Evolutionary conservation across 768 basidiomycete species (phyloP).

Genomic region (Leccinum incarnatum): DNA sequence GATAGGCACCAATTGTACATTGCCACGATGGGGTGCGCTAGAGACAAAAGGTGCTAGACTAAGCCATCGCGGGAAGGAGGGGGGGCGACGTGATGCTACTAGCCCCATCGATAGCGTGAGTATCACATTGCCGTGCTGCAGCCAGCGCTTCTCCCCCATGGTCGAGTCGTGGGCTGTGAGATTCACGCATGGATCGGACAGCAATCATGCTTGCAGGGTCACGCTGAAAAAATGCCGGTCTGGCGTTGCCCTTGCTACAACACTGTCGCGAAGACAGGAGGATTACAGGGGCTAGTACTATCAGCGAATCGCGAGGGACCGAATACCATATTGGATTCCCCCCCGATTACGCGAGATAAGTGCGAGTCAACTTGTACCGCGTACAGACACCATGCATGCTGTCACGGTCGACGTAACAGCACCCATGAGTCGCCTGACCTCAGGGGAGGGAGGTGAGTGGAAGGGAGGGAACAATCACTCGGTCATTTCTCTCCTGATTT

Average conservation of each 20-base stretch:
- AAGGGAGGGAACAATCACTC: constrained; percentile 6
- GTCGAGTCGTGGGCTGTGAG: constrained; percentile 14
- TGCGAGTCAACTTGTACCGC: constrained; percentile 1
- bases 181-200: constrained; percentile 1
- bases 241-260: constrained; percentile 9
- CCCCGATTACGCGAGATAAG: constrained; percentile 20
- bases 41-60: constrained; percentile 13
- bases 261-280: background rate
- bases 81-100: background rate
- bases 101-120: constrained; percentile 14
- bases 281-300: background rate
- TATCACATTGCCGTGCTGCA: background rate
- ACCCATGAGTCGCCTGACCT: background rate
- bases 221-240: background rate
- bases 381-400: constrained; percentile 13
- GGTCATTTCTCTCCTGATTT: constrained; percentile 18
- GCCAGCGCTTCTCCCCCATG: background rate
- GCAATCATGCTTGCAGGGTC: background rate
- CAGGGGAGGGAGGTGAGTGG: background rate
- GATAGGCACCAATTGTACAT: constrained; percentile 20
- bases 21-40: constrained; percentile 5
- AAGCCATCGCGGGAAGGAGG: constrained; percentile 19
- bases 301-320: constrained; percentile 14
- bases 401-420: constrained; percentile 26
- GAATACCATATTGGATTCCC: constrained; percentile 13